Evolutionary conservation across 1,284 basidiomycete species (phyloP).

Genomic region (Moesziomyces sp.): DNA sequence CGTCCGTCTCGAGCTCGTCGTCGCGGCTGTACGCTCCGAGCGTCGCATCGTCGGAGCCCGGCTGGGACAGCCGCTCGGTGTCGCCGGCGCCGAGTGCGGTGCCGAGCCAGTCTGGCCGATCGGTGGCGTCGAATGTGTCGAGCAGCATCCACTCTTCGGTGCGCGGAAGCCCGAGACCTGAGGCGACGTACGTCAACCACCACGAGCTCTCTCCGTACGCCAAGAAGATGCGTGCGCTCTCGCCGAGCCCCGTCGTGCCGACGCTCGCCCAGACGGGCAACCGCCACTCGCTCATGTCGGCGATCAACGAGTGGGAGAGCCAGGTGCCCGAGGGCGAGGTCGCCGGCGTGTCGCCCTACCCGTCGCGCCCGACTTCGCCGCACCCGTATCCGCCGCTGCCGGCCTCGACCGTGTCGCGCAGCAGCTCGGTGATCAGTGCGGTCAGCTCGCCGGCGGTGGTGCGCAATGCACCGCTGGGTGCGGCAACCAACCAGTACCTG

Average conservation of each 20-base stretch:
- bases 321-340: constrained; percentile 29
- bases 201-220: constrained; percentile 51
- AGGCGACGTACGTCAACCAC: constrained; percentile 47
- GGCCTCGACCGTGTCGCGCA: constrained; percentile 45
- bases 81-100: constrained; percentile 48
- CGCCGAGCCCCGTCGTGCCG: constrained; percentile 36
- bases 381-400: constrained; percentile 44
- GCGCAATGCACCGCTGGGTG: constrained; percentile 59
- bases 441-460: constrained; percentile 52
- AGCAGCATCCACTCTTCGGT: constrained; percentile 46
- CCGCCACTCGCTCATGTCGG: constrained; percentile 55
- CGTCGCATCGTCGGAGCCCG: constrained; percentile 23
- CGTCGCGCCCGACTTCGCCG: constrained; percentile 35
- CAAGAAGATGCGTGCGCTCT: constrained; percentile 52
- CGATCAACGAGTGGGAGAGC: constrained; percentile 65
- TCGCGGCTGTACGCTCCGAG: constrained; percentile 39
- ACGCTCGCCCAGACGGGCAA: constrained; percentile 30
- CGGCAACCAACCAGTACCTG: constrained; percentile 60
- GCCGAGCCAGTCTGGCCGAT: constrained; percentile 46
- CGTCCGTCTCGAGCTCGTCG: constrained; percentile 34
- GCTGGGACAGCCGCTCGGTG: constrained; percentile 38
- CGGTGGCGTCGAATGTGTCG: constrained; percentile 50
- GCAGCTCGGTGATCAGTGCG: constrained; percentile 49
- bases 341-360: constrained; percentile 18
- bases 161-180: constrained; percentile 40